Percentiles rank a stretch among this genome's conserved stretches.
Evolutionary conservation across 495 filamentous ascomycete genomes (phyloP).

Genomic region (Tuber aestivum): DNA sequence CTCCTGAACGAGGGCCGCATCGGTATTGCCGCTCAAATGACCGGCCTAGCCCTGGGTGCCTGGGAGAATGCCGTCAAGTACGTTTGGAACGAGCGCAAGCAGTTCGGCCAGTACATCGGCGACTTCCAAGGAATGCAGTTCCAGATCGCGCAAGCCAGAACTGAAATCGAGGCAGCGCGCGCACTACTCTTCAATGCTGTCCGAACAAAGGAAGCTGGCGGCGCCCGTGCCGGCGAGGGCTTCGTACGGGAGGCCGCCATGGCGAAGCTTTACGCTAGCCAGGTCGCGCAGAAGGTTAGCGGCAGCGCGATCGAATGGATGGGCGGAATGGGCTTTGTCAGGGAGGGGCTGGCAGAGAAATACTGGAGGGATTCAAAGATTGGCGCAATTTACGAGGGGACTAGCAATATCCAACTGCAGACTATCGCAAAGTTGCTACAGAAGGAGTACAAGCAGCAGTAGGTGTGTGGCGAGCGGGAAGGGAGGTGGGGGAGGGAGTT

Average conservation of each 20-base stretch:
- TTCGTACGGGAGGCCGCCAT: constrained; percentile 96
- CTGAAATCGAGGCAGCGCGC: constrained; percentile 83
- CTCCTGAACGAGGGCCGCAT: constrained; percentile 97
- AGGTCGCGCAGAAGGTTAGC: constrained; percentile 84
- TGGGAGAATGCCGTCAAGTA: constrained; percentile 94
- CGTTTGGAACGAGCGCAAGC: constrained; percentile 94
- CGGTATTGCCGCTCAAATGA: constrained; percentile 98
- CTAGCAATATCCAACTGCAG: constrained; percentile 73
- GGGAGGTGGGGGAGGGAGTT: not conserved
- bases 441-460: constrained; percentile 70
- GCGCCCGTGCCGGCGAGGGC: constrained; percentile 52
- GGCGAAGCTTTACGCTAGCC: constrained; percentile 92
- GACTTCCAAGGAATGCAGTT: constrained; percentile 99
- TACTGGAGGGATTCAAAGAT: constrained; percentile 98
- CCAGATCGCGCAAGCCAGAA: constrained; percentile 93
- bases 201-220: constrained; percentile 82
- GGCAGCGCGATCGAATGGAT: constrained; percentile 94
- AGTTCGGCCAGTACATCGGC: constrained; percentile 88
- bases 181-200: constrained; percentile 95
- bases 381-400: constrained; percentile 93
- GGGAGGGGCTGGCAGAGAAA: constrained; percentile 97
- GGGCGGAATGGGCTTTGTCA: constrained; percentile 95
- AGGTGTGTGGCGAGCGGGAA: not conserved
- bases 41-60: constrained; percentile 85
- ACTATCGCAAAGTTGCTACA: constrained; percentile 92